Base-by-base conservation (phyloP, 306 rosid genomes). In the Cucumis hystrix region DNA sequence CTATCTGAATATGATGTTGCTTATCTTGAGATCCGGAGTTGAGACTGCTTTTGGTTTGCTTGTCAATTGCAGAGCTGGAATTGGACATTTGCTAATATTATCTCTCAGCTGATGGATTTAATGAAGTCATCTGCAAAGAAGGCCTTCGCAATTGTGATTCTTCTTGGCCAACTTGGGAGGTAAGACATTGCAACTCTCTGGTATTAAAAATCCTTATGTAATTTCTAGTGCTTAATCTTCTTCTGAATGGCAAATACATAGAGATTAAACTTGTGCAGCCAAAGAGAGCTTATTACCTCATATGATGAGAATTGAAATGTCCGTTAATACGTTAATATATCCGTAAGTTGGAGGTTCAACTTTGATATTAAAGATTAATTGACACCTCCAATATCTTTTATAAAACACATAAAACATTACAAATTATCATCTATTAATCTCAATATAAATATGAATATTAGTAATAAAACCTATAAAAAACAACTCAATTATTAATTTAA, bases 91-190 rank as follows among this genome's bases (percentile, higher is more conserved):
- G 63, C 20, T 35, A 80, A 82, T 65, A 64, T 94, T 79, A 77
- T 94, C 81, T 92, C 91, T 74, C 83, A 63, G 83, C 83, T 94
- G 70, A 82, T 87, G 80, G 82, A 83, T 69, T 65, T 90, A 57
- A 79, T 92, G 76, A 87, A 88, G 49, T 87, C 87, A 5, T 82
- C 91, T 77, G 79, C 17, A 20, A 81, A 69, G 77, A 91, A 85
- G 81, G 79, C 79, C 63, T 77, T 87, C 57, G 86, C 86, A 60
- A 69, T 92, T 69, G 72, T 88, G 74, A 82, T 87, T 87, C 95
- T 94, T 67, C 93, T 94, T 52, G 96, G 92, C 80, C 96, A 89
- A 82, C 93, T 94, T 81, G 97, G 98, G 85, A 90, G 95, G 98
- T 92, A 87, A 76, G 35, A 70, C 40, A 76, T 13, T n/a, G 59